Evolutionary conservation across 371 early-diverging fungal genomes (phyloP).

Genomic region (Capniomyces stellatus): DNA sequence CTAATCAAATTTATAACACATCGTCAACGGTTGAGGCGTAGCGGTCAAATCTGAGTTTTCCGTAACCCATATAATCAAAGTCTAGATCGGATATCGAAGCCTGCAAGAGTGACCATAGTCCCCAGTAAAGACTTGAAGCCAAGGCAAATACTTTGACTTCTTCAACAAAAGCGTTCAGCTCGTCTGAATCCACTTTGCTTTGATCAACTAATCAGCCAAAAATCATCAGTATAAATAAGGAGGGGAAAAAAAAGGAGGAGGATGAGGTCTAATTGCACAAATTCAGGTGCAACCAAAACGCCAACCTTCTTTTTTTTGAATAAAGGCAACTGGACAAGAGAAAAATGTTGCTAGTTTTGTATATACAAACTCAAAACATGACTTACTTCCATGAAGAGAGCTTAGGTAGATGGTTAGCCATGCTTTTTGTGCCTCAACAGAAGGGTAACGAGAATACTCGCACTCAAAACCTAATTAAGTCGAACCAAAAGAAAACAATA

Average conservation of each 20-base stretch:
- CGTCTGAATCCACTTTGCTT: constrained; percentile 25
- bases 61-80: constrained; percentile 84
- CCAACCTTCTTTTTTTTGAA: too few species aligned
- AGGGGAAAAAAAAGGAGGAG: too few species aligned
- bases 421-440: constrained; percentile 37
- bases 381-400: constrained; percentile 7
- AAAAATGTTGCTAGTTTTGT: too few species aligned
- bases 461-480: constrained; percentile 55
- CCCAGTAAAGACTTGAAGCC: constrained; percentile 87
- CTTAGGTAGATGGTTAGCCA: constrained; percentile 53
- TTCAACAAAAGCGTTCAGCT: constrained; percentile 37
- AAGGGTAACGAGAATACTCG: constrained; percentile 70
- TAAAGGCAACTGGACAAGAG: too few species aligned
- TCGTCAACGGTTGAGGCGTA: constrained; percentile 25
- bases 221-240: too few species aligned
- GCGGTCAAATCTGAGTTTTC: constrained; percentile 58
- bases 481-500: constrained; percentile 1
- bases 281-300: too few species aligned
- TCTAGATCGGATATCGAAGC: constrained; percentile 73
- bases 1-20: neutral
- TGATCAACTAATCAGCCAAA: neutral
- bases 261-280: too few species aligned
- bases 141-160: constrained; percentile 70
- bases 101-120: constrained; percentile 80
- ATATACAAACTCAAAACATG: neutral